phyloP scores from a whole-genome alignment of 495 filamentous ascomycete species.

The Neurospora sp. region DNA sequence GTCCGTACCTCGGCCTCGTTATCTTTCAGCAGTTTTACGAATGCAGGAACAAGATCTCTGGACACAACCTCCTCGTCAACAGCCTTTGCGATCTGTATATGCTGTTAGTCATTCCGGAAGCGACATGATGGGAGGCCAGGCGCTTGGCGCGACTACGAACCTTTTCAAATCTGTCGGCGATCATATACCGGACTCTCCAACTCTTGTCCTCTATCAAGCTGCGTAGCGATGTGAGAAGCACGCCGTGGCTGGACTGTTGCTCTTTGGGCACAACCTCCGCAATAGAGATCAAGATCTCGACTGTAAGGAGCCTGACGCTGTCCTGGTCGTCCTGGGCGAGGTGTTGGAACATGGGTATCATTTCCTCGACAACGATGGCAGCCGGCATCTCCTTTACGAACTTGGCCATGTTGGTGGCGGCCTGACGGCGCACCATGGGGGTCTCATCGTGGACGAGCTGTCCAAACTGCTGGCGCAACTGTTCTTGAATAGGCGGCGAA shows the following conservation, averaged over 20 bases:
- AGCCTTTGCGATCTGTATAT: conserved; percentile 79
- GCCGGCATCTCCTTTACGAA: conserved; percentile 95
- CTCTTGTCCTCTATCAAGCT: conserved; percentile 97
- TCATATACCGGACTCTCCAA: conserved; percentile 98
- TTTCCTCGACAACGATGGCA: conserved; percentile 85
- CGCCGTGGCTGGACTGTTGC: conserved; percentile 90
- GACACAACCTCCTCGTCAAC: conserved; percentile 95
- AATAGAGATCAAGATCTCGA: conserved; percentile 92
- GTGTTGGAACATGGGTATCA: conserved; percentile 98
- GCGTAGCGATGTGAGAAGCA: conserved; percentile 79
- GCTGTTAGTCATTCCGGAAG: neutral
- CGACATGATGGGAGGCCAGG: neutral
- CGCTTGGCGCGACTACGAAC: conserved; percentile 30
- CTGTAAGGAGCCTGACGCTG: conserved; percentile 89
- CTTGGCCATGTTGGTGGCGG: conserved; percentile 91
- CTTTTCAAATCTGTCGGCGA: conserved; percentile 97
- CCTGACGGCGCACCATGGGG: conserved; percentile 94
- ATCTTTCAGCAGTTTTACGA: conserved; percentile 95
- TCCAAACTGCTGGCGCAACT: conserved; percentile 79
- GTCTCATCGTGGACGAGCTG: conserved; percentile 95
- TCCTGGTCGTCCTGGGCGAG: conserved; percentile 93
- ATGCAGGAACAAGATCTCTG: conserved; percentile 89
- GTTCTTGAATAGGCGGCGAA: conserved; percentile 72
- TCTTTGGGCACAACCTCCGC: conserved; percentile 97
- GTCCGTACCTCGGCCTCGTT: conserved; percentile 95